Base-by-base conservation (phyloP, 176 grass and related monocot species). In the Pharus latifolius region DNA sequence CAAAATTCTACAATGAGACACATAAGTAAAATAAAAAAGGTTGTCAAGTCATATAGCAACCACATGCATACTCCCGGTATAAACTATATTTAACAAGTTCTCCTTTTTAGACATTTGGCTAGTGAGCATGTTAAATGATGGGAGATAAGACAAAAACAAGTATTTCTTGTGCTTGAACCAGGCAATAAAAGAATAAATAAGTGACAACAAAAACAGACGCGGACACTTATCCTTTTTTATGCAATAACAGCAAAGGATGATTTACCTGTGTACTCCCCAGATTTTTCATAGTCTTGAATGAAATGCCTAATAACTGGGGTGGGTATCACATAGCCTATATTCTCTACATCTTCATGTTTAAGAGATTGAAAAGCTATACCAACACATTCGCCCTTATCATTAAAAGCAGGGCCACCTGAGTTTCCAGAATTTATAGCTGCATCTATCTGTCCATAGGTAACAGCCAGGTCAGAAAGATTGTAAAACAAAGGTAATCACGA, bases 341-440 rank as follows among this genome's bases (percentile, higher is more conserved):
- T 98, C 79, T 98, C 95, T 9, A 67, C 95, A 98, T 98, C 95
- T 81, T 98, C 94, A 40, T 98, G 94, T 43, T 98, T 98, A 67
- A 98, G 89, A 70, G 94, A 98, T 66, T 98, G 94, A 88, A 98
- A 98, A 75, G 94, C 94, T 67, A 98, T 98, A 57, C 94, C 94
- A 11, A 98, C 90, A 8, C 89, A 98, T 70, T 88, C 69, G 3
- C 90, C 94, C 72, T 88, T 85, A 41, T 98, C 90, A 67, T 87
- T 98, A 60, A 98, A 98, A 80, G 94, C 94, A 75, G 94, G 94
- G 0, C 94, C 94, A 6, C 94, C 94, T 15, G 94, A 98, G 82
- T 98, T 98, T 63, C 94, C 94, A 33, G 94, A 98, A 78, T 98
- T 98, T 77, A 98, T 98, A 50, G 94, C 94, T 41, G 94, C 94